A percentile compares a stretch with the other conserved stretches of the same genome.
Conservation (phyloP, 2,329 filamentous ascomycete species). For the Fusarium tanahbumbuense region DNA sequence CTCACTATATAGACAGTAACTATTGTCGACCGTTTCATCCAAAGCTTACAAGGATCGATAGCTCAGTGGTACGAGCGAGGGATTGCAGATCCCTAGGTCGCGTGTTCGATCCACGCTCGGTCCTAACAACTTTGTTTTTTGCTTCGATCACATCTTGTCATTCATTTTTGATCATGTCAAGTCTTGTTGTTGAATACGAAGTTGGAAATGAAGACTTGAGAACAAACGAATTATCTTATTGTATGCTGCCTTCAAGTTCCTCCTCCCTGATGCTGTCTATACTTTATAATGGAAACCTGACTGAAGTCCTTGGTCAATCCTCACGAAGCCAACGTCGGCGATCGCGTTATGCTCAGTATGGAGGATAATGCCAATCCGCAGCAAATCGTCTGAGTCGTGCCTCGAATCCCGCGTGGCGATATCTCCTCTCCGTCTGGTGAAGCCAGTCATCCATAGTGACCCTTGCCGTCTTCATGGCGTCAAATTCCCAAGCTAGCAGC, state of each 20-base stretch:
- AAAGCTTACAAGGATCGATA: slow-evolving; percentile 26
- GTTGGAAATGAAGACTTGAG: neutral
- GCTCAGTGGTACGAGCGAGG: slow-evolving; percentile 42
- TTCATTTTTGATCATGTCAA: neutral
- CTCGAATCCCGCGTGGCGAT: too few species aligned
- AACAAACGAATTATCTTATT: neutral
- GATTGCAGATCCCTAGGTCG: slow-evolving; percentile 43
- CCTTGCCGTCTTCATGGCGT: too few species aligned
- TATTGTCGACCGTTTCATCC: rapidly evolving
- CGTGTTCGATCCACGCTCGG: slow-evolving; percentile 42
- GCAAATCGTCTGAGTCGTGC: too few species aligned
- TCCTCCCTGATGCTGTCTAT: neutral
- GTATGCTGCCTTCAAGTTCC: neutral
- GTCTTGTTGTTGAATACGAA: neutral
- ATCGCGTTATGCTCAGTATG: neutral
- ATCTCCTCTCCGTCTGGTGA: too few species aligned
- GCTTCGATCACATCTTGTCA: neutral
- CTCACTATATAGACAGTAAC: rapidly evolving
- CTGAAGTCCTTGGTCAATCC: neutral
- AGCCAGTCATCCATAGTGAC: too few species aligned
- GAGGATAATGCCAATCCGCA: rapidly evolving
- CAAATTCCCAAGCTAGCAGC: too few species aligned
- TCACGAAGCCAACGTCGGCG: neutral
- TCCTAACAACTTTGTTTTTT: slow-evolving; percentile 6
- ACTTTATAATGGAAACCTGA: neutral